Evolutionary conservation across 139 green algal genomes (phyloP).

Genomic region (Bryopsis sp.): DNA sequence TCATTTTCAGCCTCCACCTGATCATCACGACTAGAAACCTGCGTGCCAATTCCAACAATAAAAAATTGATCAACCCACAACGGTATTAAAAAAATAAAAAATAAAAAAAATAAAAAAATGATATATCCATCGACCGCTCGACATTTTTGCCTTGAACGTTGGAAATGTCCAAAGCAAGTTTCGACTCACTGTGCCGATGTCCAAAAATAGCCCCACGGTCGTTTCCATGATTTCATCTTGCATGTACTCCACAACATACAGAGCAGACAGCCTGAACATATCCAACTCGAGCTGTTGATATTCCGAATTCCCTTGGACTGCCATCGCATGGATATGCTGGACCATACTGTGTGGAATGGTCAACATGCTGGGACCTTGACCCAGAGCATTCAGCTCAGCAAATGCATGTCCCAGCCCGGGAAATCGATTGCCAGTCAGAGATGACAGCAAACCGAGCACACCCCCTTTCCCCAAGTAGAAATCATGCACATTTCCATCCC

Average conservation of each 20-base stretch:
- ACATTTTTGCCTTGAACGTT: too few relatives aligned
- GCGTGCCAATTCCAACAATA: too few relatives aligned
- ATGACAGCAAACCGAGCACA: constrained; percentile 5
- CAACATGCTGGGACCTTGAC: constrained; percentile 10
- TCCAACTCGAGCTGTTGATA: constrained; percentile 17
- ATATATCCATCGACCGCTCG: too few relatives aligned
- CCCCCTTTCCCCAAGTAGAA: constrained; percentile 14
- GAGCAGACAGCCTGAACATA: constrained; percentile 3
- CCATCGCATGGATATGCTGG: constrained; percentile 2
- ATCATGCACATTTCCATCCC: neutral
- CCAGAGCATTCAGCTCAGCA: constrained; percentile 14
- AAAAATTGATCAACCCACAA: too few relatives aligned
- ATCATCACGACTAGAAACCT: too few relatives aligned
- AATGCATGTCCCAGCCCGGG: neutral
- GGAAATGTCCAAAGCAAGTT: too few relatives aligned
- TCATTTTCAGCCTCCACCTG: too few relatives aligned
- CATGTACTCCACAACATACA: constrained; percentile 14
- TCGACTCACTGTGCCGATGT: too few relatives aligned
- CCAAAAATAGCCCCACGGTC: neutral
- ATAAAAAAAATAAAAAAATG: too few relatives aligned
- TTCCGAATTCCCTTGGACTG: neutral
- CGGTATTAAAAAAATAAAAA: too few relatives aligned
- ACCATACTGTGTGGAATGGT: constrained; percentile 11
- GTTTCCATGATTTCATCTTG: constrained; percentile 2
- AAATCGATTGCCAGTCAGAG: constrained; percentile 5